Conservation (phyloP, 75 land plant species). For the Cunninghamia lanceolata region DNA sequence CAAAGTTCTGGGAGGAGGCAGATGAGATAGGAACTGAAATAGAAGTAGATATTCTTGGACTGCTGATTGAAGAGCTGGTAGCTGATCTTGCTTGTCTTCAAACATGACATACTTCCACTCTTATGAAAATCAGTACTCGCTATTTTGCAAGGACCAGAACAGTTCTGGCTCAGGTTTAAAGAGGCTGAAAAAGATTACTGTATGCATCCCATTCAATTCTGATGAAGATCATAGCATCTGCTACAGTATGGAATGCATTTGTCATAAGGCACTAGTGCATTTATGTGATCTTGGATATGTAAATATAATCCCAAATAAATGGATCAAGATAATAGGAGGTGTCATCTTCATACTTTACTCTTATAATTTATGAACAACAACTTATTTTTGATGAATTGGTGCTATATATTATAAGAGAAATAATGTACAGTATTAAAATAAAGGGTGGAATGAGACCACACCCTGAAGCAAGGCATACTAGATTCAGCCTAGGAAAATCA, state of each 20-base stretch:
- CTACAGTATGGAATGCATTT: background rate
- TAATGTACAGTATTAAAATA: too few species aligned
- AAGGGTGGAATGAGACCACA: too few species aligned
- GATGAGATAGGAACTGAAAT: conserved; percentile 4
- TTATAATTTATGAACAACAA: background rate
- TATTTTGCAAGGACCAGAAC: background rate
- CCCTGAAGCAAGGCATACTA: too few species aligned
- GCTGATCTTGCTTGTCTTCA: conserved; percentile 12
- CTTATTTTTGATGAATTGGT: too few species aligned
- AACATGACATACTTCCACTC: background rate
- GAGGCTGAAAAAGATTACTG: background rate
- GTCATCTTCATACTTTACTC: background rate
- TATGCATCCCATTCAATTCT: conserved; percentile 1
- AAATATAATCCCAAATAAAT: background rate
- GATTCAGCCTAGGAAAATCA: too few species aligned
- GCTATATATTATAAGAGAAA: too few species aligned
- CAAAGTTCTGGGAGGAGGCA: background rate
- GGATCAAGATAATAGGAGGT: conserved; percentile 1
- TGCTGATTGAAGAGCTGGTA: conserved; percentile 11
- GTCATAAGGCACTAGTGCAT: background rate
- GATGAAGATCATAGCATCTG: background rate
- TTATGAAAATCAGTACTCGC: background rate
- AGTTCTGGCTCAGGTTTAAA: background rate
- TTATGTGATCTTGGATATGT: background rate
- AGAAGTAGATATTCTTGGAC: background rate